Evolutionary conservation across 73 alveolate species (phyloP), one percentile per base, ranked within the genome.

Genomic region (Stentor coeruleus): DNA sequence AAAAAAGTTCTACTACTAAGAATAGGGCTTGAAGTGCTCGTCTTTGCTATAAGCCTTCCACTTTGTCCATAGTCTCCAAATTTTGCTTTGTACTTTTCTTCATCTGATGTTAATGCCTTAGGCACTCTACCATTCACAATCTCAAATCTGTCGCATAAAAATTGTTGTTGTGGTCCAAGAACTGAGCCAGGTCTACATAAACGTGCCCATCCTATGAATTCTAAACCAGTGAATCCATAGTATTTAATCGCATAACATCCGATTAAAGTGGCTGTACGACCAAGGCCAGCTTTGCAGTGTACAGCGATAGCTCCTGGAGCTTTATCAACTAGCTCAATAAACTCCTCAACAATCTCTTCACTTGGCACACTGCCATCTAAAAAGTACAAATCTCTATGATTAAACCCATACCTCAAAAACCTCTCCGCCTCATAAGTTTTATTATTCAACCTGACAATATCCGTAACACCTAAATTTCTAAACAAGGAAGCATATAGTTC

Each of bases 211-310:
- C 91, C 97, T 42, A 89, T 89, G 49, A 91, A 80, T 26, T 89
- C 89, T 59, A 82, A 81, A 37, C 95, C 93, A 31, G 95, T 87
- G 59, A 89, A 83, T 72, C 74, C 81, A 74, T 81, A 80, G 76
- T 89, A 91, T 74, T 90, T 92, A 91, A 92, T 92, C 1, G 89
- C 93, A 74, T 90, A 92, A 36, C 84, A 77, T 3, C 92, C 97
- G 58, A 92, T 92, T 57, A 92, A 76, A 15, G 97, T 92, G 1
- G 94, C 97, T 60, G 97, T 90, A 74, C 97, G 81, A 39, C 97
- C 97, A 26, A 92, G 86, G 0, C 97, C 97, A 30, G 95, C 93
- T 85, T 91, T 49, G 66, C 66, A 49, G 20, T 49, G 66, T 11
- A 49, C 66, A 49, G 66, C 66, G 20, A 49, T 49, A 20, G 66